Evolutionary conservation across 768 basidiomycete genomes (phyloP).

Genomic region (Pleurotus tuber-regium): DNA sequence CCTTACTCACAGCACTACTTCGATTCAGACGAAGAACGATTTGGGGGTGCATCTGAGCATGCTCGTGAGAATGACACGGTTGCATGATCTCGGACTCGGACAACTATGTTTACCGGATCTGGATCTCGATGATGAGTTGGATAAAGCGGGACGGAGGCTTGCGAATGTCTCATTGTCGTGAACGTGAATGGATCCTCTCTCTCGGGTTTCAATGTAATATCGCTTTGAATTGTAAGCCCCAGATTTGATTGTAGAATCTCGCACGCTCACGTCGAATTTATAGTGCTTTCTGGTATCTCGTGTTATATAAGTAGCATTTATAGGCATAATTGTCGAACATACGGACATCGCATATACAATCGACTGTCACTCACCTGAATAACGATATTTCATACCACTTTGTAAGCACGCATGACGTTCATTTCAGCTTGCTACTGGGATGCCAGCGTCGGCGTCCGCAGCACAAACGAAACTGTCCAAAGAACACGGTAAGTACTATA

Average conservation of each 20-base stretch:
- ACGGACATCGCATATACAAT: too few species aligned
- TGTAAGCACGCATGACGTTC: too few species aligned
- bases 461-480: too few species aligned
- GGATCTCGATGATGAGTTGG: background rate
- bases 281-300: conserved; percentile 2
- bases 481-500: too few species aligned
- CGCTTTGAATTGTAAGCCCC: background rate
- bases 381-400: too few species aligned
- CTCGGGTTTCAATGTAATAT: background rate
- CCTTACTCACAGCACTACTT: conserved; percentile 23
- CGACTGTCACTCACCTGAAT: too few species aligned
- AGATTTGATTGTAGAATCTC: background rate
- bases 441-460: too few species aligned
- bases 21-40: conserved; percentile 32
- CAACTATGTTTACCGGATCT: conserved; percentile 50
- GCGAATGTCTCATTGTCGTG: background rate
- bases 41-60: conserved; percentile 44
- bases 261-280: background rate
- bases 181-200: background rate
- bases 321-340: background rate
- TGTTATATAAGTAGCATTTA: conserved; percentile 1
- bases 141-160: background rate
- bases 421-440: too few species aligned
- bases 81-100: conserved; percentile 70
- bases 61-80: conserved; percentile 73